A percentile compares a stretch with the other conserved stretches of the same genome.
phyloP scores from a whole-genome alignment of 2,329 filamentous ascomycete genomes.

The Neurospora sp. region DNA sequence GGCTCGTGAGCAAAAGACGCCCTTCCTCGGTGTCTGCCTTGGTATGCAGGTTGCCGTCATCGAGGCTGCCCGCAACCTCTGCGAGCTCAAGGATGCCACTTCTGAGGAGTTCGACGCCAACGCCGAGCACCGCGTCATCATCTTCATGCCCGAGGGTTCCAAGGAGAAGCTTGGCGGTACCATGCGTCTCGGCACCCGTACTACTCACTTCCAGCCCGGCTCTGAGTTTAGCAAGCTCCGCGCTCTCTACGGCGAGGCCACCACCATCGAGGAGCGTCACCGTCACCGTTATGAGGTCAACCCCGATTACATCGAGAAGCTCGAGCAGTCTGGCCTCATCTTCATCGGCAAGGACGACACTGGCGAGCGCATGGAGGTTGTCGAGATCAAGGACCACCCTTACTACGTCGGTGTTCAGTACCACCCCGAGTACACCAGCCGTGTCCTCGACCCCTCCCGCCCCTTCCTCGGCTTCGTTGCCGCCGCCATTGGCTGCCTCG shows the following conservation, averaged over 20 bases:
- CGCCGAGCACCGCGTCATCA: constrained; percentile 60
- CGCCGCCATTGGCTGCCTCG: constrained; percentile 59
- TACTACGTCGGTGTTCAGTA: constrained; percentile 76
- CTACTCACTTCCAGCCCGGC: constrained; percentile 58
- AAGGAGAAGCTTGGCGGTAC: constrained; percentile 60
- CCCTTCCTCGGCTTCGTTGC: constrained; percentile 81
- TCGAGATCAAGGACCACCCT: constrained; percentile 67
- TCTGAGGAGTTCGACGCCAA: constrained; percentile 45
- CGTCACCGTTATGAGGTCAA: constrained; percentile 77
- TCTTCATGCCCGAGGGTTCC: constrained; percentile 78
- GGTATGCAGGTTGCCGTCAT: constrained; percentile 83
- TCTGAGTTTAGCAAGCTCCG: constrained; percentile 64
- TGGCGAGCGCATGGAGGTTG: constrained; percentile 64
- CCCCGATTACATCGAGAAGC: constrained; percentile 52
- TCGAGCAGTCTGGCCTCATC: constrained; percentile 53
- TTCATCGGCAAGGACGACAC: constrained; percentile 70
- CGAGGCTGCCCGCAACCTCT: constrained; percentile 72
- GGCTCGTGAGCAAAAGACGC: constrained; percentile 71
- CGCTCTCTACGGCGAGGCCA: constrained; percentile 49
- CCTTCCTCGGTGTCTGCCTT: constrained; percentile 60
- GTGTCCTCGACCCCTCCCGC: constrained; percentile 63
- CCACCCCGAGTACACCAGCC: constrained; percentile 76
- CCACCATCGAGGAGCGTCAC: constrained; percentile 54
- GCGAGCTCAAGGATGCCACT: constrained; percentile 46
- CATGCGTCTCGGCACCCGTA: constrained; percentile 65